These are phyloP conservation scores for Westerdykella aurantiaca DNA, from an alignment of 2,329 filamentous ascomycete genomes.

Conservation along the genomic window DNA sequence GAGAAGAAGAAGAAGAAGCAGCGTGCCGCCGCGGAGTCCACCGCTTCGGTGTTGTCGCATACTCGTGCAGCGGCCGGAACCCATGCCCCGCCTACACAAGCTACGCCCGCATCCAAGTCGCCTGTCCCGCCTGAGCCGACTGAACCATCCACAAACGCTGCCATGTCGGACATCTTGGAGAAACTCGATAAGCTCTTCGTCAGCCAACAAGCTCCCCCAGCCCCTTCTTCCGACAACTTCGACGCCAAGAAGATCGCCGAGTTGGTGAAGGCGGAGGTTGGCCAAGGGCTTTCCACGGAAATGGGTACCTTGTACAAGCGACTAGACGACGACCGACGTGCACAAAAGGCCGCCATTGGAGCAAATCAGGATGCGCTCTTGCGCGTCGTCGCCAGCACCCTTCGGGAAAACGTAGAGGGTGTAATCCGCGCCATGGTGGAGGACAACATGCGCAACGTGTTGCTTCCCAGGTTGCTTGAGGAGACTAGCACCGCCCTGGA, in stretches of 20 bases:
- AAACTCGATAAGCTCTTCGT: conserved; percentile 32
- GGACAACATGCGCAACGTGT: conserved; percentile 65
- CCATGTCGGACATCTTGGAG: conserved; percentile 19
- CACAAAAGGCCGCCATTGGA: conserved; percentile 56
- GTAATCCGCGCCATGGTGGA: conserved; percentile 72
- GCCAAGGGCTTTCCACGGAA: conserved; percentile 42
- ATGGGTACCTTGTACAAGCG: conserved; percentile 54
- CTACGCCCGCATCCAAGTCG: conserved; percentile 24
- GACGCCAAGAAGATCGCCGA: conserved; percentile 53
- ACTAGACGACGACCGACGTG: conserved; percentile 63
- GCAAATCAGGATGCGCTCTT: conserved; percentile 66
- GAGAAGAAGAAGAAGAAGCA: conserved; percentile 67
- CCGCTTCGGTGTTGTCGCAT: conserved; percentile 20
- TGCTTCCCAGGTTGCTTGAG: conserved; percentile 69
- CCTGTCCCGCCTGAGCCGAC: conserved; percentile 19
- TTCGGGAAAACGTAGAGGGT: conserved; percentile 67
- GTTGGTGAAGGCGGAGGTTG: conserved; percentile 45
- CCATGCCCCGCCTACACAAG: conserved; percentile 40
- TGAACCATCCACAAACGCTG: conserved; percentile 10
- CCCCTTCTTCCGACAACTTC: conserved; percentile 13
- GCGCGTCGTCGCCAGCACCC: conserved; percentile 60
- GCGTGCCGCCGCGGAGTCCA: conserved; percentile 45
- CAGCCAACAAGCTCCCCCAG: conserved; percentile 23
- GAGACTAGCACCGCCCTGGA: conserved; percentile 63
- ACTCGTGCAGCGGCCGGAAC: conserved; percentile 29